phyloP scores from a whole-genome alignment of 2,329 filamentous ascomycete species.

The Chaetomium globosum region DNA sequence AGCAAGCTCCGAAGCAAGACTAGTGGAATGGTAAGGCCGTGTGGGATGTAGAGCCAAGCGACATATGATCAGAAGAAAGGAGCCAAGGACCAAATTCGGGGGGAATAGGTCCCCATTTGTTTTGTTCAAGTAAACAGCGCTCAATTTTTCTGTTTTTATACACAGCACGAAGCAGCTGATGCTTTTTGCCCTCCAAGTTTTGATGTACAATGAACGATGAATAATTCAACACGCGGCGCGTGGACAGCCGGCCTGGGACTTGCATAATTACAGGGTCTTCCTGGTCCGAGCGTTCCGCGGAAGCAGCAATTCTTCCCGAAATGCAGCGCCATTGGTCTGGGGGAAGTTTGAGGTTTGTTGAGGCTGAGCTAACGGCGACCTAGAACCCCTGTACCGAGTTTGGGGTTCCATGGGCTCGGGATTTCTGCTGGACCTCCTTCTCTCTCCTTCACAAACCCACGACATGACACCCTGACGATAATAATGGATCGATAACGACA shows the following conservation, averaged over 20 bases:
- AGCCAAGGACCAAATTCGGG: not conserved
- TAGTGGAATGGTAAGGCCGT: not conserved
- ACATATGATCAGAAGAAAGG: not conserved
- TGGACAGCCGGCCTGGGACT: not conserved
- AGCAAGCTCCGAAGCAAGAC: not conserved
- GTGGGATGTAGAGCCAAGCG: not conserved
- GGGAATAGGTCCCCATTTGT: not conserved
- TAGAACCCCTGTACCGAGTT: conserved; percentile 15
- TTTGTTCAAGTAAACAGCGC: not conserved
- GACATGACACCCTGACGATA: not conserved
- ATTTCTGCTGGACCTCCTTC: conserved; percentile 20
- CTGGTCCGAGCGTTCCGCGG: conserved; percentile 18
- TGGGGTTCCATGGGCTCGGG: conserved; percentile 17
- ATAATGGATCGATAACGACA: conserved; percentile 14
- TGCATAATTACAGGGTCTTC: conserved; percentile 7
- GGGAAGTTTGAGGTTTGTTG: not conserved
- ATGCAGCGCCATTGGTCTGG: conserved; percentile 17
- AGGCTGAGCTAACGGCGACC: conserved; percentile 3
- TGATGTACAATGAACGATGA: not conserved
- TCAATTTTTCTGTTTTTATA: not conserved
- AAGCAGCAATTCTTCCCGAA: not conserved
- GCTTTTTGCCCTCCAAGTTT: not conserved
- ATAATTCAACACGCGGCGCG: no score
- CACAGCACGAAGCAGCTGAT: no score
- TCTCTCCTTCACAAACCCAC: not conserved